Evolutionary conservation across 2,329 filamentous ascomycete species (phyloP), one percentile per base, ranked within the genome.

Genomic region (Xylaria arbuscula): DNA sequence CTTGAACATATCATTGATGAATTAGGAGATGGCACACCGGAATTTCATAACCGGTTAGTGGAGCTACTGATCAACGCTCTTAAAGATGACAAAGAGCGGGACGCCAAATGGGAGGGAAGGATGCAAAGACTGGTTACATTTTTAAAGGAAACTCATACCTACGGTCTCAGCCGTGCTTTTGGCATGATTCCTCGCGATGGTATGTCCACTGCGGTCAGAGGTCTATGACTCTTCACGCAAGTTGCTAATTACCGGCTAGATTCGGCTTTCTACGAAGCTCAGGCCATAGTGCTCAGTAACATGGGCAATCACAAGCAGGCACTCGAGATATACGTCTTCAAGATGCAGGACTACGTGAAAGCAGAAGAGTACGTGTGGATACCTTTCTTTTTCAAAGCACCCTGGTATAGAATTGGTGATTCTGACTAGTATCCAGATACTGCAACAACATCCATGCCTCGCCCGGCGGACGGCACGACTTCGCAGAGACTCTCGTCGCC

Each of bases 281-380:
- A 95, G 69, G 96, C 96, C 7, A 91, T 98, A 53, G 90, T 98
- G 22, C 88, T 98, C 47, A 94, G 93, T 80, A 97, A 96, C 74
- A 97, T 98, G 93, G 93, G 93, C 7, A 92, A 95, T 75, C 94
- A 99, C 81, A 94, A 93, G 77, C 94, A 98, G 80, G 96, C 96
- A 0, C 83, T 99, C n/a, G 92, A 96, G 78, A 97, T 99, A 61
- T 99, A 97, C 78, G 95, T 98, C 34, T 99, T 98, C 82, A 96
- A 95, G 79, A 88, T 99, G 79, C 84, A 92, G 73, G 91, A 97
- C 78, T 95, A 93, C 70, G 84, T 83, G 13, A 98, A 97, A 80
- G 96, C 96, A 38, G 96, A 99, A 86, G 93, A 97, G 91, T 97
- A 83, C 70, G 89, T 84, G 34, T 48, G 9, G 17, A 32, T 34